These are phyloP conservation scores for Suhomyces guaymorum DNA, from an alignment of 1,139 yeast species.

Conservation along the genomic window DNA sequence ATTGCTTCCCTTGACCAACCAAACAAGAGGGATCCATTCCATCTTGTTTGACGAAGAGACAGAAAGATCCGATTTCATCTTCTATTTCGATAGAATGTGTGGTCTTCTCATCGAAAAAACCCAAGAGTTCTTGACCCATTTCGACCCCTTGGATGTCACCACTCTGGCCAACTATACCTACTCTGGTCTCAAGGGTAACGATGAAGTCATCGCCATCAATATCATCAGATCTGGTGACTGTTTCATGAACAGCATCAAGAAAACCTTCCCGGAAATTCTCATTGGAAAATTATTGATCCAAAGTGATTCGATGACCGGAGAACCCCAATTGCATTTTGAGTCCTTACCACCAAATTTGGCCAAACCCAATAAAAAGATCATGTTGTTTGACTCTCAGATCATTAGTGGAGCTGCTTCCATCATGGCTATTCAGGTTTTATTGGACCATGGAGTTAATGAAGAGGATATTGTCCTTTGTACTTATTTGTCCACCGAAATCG, in stretches of 20 bases:
- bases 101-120: slow-evolving; percentile 67
- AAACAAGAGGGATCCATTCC: slow-evolving; percentile 70
- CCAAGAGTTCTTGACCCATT: slow-evolving; percentile 46
- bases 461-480: slow-evolving; percentile 67
- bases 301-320: slow-evolving; percentile 86
- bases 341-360: slow-evolving; percentile 51
- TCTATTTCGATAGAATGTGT: slow-evolving; percentile 81
- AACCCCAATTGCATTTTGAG: slow-evolving; percentile 84
- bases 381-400: slow-evolving; percentile 83
- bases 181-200: slow-evolving; percentile 44
- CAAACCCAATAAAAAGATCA: slow-evolving; percentile 44
- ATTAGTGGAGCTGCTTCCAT: slow-evolving; percentile 92
- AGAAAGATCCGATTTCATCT: slow-evolving; percentile 73
- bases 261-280: slow-evolving; percentile 72
- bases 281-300: slow-evolving; percentile 86
- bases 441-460: slow-evolving; percentile 75
- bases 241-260: slow-evolving; percentile 74
- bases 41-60: slow-evolving; percentile 59
- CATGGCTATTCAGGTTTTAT: slow-evolving; percentile 87
- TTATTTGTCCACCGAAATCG: slow-evolving; percentile 78
- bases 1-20: slow-evolving; percentile 61
- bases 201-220: slow-evolving; percentile 67
- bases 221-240: slow-evolving; percentile 93
- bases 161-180: slow-evolving; percentile 32
- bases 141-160: slow-evolving; percentile 22